Percentiles rank a stretch among this genome's conserved stretches.
phyloP scores from a whole-genome alignment of 306 rosid genomes.

The Geum urbanum region DNA sequence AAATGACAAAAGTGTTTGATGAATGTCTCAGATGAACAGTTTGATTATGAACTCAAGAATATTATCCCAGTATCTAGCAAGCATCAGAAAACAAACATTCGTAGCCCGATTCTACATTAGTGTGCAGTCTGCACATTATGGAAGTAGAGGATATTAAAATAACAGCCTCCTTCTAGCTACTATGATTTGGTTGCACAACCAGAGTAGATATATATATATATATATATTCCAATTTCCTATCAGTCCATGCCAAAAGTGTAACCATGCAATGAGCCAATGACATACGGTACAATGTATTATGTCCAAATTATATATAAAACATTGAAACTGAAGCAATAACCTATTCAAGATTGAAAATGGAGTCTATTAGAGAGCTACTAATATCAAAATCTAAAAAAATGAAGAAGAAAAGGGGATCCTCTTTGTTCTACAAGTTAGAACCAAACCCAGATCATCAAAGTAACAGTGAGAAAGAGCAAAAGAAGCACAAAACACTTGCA shows the following conservation, averaged over 20 bases:
- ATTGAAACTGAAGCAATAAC: no score
- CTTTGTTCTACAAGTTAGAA: not conserved
- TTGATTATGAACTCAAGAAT: not conserved
- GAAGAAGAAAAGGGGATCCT: not conserved
- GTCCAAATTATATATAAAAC: no score
- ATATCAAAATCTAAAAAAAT: not conserved
- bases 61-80: not conserved
- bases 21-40: not conserved
- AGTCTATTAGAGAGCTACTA: not conserved
- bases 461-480: not conserved
- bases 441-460: not conserved
- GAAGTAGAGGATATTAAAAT: not conserved
- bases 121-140: not conserved
- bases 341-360: not conserved
- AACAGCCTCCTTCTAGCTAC: not conserved
- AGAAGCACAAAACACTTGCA: not conserved
- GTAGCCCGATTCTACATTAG: not conserved
- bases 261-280: not conserved
- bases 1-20: not conserved
- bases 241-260: no score
- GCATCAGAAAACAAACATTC: not conserved
- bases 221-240: no score
- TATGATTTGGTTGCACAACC: not conserved
- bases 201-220: no score
- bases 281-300: not conserved